Evolutionary conservation across 2,329 filamentous ascomycete genomes (phyloP).

Genomic region (Pseudocercospora pini-densiflorae): DNA sequence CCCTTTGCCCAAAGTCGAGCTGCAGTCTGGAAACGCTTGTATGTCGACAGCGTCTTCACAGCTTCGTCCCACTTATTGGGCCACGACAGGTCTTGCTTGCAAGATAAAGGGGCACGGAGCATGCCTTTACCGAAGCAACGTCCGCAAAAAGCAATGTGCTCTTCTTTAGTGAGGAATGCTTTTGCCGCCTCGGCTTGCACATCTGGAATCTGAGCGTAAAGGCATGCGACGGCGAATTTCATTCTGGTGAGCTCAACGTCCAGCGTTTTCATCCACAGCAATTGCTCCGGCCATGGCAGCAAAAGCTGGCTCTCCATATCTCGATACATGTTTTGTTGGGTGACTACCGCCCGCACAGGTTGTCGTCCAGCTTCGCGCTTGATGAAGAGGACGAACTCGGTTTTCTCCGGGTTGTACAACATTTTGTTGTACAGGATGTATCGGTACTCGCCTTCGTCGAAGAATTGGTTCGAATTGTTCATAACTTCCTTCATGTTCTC

Average conservation of each 20-base stretch:
- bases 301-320: background rate
- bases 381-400: background rate
- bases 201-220: slow-evolving; percentile 5
- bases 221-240: background rate
- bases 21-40: slow-evolving; percentile 5
- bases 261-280: background rate
- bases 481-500: background rate
- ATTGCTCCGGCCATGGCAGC: background rate
- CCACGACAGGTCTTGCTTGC: background rate
- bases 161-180: slow-evolving; percentile 2
- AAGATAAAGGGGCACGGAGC: background rate
- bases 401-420: background rate
- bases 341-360: background rate
- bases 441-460: background rate
- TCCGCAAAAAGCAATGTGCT: background rate
- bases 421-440: background rate
- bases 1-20: background rate
- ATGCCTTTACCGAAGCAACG: slow-evolving; percentile 1
- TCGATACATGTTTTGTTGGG: background rate
- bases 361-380: background rate
- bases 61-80: background rate
- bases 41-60: background rate
- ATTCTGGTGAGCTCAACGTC: background rate
- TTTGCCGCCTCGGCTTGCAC: slow-evolving; percentile 10
- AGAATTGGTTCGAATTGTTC: background rate